Base-by-base conservation (phyloP, 768 basidiomycete genomes). In the Mrakia hoshinonis region DNA sequence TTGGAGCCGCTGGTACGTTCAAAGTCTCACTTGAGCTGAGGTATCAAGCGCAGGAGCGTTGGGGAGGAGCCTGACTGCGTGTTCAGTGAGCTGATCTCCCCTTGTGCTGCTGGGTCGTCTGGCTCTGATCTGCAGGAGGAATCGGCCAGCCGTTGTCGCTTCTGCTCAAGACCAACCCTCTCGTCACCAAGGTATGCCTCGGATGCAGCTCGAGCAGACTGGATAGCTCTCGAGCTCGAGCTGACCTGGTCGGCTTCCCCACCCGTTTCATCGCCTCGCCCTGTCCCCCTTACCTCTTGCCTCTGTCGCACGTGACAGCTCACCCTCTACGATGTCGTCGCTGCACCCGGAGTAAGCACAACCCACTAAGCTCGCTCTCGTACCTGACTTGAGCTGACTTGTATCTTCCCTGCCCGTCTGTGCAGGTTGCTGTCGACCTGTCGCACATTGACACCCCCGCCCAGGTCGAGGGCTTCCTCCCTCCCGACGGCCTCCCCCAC, bases 71-170 rank as follows among this genome's bases (percentile, higher is more conserved):
- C n/a, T n/a, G n/a, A n/a, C n/a, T n/a, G n/a, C n/a, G 43, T 43
- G 6, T 43, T 15, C 43, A 15, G 43, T 15, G 6, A 43, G 6
- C 6, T 43, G 43, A 43, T 43, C 43, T 43, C 46, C 18, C 49
- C 60, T 46, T 15, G 26, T 47, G 29, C 34, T 7, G 7, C 13
- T 26, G 18, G 13, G 22, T 46, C 24, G 39, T 43, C 20, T 47
- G 6, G 3, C 12, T 63, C n/a, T 10, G 24, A 12, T 20, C 47
- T 47, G 15, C 74, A 82, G 82, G 82, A 85, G 95, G 95, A 81
- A 98, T 98, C 80, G 95, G 95, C 80, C 95, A 98, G 81, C 94
- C 95, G 78, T 83, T 97, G 77, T 95, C 92, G 61, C 83, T 98
- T 75, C 85, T 96, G 75, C 87, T 97, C 80, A 97, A 98, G 85